Evolutionary conservation across 768 basidiomycete genomes (phyloP).

Genomic region (Scleroderma citrinum): DNA sequence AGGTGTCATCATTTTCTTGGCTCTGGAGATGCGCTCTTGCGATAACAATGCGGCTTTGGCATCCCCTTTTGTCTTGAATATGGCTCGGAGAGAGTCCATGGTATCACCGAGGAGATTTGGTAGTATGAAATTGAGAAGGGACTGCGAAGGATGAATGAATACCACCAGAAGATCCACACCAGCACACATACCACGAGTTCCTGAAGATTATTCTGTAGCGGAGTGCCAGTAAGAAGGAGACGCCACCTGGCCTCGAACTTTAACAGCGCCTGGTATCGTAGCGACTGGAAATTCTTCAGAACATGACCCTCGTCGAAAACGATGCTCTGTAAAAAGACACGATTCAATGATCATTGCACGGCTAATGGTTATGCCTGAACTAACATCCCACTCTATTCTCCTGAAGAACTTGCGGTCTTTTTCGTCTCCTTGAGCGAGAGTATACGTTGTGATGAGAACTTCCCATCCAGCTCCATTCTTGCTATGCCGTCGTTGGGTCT

Average conservation of each 20-base stretch:
- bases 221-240: constrained; percentile 90
- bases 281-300: constrained; percentile 96
- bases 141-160: constrained; percentile 42
- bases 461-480: constrained; percentile 68
- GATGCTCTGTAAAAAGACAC: constrained; percentile 53
- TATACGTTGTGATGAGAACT: constrained; percentile 94
- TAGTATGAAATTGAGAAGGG: constrained; percentile 95
- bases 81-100: constrained; percentile 76
- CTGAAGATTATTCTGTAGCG: constrained; percentile 87
- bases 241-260: constrained; percentile 86
- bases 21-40: constrained; percentile 87
- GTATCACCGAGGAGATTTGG: constrained; percentile 81
- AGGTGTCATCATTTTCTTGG: constrained; percentile 99
- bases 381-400: constrained; percentile 86
- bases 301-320: constrained; percentile 98
- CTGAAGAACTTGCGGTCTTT: constrained; percentile 92
- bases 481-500: constrained; percentile 46
- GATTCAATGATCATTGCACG: neutral
- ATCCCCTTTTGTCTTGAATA: constrained; percentile 97
- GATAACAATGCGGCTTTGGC: constrained; percentile 84
- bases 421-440: constrained; percentile 81
- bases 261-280: constrained; percentile 85
- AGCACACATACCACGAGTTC: constrained; percentile 67
- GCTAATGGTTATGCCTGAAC: constrained; percentile 22
- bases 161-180: constrained; percentile 3